phyloP scores from a whole-genome alignment of 352 stramenopile species.

The Blastocystis sp. region DNA sequence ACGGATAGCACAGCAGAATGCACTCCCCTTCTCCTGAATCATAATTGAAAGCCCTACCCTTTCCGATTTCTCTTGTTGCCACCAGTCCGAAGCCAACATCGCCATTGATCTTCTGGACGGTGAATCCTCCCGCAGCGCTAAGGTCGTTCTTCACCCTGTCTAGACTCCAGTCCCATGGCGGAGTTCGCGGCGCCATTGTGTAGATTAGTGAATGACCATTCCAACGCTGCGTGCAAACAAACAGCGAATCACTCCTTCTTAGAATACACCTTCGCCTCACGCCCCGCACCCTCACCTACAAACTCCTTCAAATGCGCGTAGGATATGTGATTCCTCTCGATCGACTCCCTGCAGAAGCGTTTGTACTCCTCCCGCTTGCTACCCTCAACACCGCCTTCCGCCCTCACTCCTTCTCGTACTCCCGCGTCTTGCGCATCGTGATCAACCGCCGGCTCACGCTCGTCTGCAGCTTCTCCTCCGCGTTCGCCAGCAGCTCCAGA shows the following conservation, averaged over 20 bases:
- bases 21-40: too few species aligned
- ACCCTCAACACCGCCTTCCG: too few species aligned
- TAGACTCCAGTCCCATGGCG: too few species aligned
- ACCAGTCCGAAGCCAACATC: neutral
- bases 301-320: constrained; percentile 27
- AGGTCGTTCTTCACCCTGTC: too few species aligned
- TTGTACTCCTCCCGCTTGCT: constrained; percentile 45
- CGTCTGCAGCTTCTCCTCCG: constrained; percentile 80
- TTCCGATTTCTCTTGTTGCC: neutral
- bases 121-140: too few species aligned
- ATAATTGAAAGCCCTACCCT: neutral
- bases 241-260: neutral
- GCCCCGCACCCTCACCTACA: neutral
- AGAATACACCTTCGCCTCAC: neutral
- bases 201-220: neutral
- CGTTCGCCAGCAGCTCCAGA: constrained; percentile 78
- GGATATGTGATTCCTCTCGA: constrained; percentile 29
- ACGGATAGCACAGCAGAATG: neutral
- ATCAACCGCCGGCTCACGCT: constrained; percentile 81
- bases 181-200: too few species aligned
- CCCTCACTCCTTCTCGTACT: constrained; percentile 63
- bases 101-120: too few species aligned
- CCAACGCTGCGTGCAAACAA: neutral
- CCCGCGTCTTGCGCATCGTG: constrained; percentile 79
- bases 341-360: neutral